Percentiles rank a stretch among this genome's conserved stretches.
Conservation (phyloP, 2,329 filamentous ascomycete species). For the Pseudonectria foliicola region DNA sequence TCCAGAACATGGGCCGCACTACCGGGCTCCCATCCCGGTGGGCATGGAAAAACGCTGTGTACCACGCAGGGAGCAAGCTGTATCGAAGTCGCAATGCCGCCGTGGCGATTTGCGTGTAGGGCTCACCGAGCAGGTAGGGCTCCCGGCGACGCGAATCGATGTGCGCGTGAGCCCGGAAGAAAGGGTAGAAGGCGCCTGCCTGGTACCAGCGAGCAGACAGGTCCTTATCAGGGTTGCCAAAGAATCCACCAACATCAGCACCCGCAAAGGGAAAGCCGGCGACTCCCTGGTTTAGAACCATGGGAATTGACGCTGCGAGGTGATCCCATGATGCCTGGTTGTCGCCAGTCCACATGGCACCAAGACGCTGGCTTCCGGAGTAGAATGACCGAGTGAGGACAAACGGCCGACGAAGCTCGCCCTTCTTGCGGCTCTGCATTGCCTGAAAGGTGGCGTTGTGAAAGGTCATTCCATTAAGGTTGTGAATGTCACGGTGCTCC, state of each 20-base stretch:
- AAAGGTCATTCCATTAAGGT: conserved; percentile 90
- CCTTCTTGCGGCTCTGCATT: conserved; percentile 75
- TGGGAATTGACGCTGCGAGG: conserved; percentile 80
- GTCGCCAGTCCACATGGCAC: conserved; percentile 98
- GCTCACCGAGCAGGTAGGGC: conserved; percentile 80
- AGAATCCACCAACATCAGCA: conserved; percentile 96
- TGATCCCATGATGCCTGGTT: conserved; percentile 93
- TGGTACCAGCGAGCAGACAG: conserved; percentile 94
- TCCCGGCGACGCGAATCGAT: conserved; percentile 93
- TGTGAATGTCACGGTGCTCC: conserved; percentile 97
- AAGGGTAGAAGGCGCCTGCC: conserved; percentile 92
- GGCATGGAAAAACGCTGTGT: conserved; percentile 91
- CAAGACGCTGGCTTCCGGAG: conserved; percentile 79
- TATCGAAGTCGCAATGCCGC: conserved; percentile 85
- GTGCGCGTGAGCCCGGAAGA: conserved; percentile 95
- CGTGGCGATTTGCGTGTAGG: conserved; percentile 79
- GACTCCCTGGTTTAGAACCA: conserved; percentile 89
- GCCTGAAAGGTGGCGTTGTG: conserved; percentile 90
- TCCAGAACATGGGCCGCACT: conserved; percentile 86
- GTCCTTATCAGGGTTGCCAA: conserved; percentile 91
- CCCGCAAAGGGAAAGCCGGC: conserved; percentile 90
- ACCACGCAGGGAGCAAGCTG: conserved; percentile 85
- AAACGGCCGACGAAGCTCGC: conserved; percentile 79
- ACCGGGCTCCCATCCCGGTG: conserved; percentile 78
- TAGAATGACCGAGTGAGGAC: conserved; percentile 90